phyloP scores from a whole-genome alignment of 345 rosid species.

The Kernera saxatilis region DNA sequence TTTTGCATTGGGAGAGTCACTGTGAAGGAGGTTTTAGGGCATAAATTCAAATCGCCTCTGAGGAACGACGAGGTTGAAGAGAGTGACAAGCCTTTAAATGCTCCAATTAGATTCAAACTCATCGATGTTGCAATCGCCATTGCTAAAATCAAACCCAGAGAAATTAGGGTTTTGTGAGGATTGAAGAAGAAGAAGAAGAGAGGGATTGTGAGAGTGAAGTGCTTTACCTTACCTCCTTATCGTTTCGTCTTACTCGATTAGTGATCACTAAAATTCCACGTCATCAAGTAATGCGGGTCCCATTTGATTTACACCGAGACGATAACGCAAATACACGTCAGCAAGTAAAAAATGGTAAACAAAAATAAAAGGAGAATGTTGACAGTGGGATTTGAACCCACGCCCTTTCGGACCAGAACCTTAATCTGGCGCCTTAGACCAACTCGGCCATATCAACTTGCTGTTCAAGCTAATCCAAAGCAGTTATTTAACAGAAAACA shows the following conservation, averaged over 20 bases:
- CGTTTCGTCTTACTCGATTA: constrained; percentile 13
- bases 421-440: constrained; percentile 99
- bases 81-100: constrained; percentile 63
- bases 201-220: not conserved
- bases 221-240: constrained; percentile 11
- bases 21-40: constrained; percentile 30
- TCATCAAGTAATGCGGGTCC: constrained; percentile 5
- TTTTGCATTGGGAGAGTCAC: constrained; percentile 37
- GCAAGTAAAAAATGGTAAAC: not conserved
- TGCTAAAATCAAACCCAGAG: not conserved
- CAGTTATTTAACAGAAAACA: no score
- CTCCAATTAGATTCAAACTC: constrained; percentile 51
- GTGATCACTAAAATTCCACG: constrained; percentile 12
- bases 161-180: constrained; percentile 15
- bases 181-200: not conserved
- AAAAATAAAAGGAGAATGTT: constrained; percentile 22
- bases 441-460: constrained; percentile 93
- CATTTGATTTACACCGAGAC: not conserved
- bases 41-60: constrained; percentile 42
- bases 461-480: not conserved
- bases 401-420: constrained; percentile 99
- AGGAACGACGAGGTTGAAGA: constrained; percentile 53
- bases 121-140: constrained; percentile 40
- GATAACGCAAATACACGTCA: constrained; percentile 22
- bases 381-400: constrained; percentile 98